phyloP scores from a whole-genome alignment of 2,329 filamentous ascomycete genomes.

The Pleoardoris graminearum region DNA sequence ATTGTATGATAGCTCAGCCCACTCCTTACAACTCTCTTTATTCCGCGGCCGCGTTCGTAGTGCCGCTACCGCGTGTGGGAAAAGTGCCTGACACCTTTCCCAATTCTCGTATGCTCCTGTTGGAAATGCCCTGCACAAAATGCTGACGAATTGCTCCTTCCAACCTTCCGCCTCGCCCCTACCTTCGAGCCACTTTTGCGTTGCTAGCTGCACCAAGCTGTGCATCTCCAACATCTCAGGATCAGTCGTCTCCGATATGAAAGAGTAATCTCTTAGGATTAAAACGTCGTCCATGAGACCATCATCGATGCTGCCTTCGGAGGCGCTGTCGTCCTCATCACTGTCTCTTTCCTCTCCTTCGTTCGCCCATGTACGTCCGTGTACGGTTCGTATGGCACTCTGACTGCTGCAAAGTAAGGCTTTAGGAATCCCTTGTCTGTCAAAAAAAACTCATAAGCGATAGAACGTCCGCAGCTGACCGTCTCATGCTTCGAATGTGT shows the following conservation, averaged over 20 bases:
- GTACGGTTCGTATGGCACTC: not conserved
- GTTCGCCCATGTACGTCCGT: not conserved
- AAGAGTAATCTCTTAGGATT: not conserved
- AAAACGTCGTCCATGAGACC: not conserved
- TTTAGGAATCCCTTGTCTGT: conserved; percentile 22
- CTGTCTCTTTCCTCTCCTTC: not conserved
- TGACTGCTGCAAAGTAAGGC: conserved; percentile 36
- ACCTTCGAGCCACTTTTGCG: conserved; percentile 18
- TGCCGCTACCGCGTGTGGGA: conserved; percentile 34
- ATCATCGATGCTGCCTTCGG: too few species aligned
- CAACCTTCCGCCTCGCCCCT: conserved; percentile 30
- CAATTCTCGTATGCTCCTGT: conserved; percentile 36
- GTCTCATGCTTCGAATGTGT: conserved; percentile 34
- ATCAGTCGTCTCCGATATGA: not conserved
- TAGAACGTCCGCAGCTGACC: conserved; percentile 18
- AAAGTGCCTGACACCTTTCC: conserved; percentile 36
- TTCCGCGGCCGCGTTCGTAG: too few species aligned
- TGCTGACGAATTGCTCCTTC: conserved; percentile 33
- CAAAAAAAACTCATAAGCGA: conserved; percentile 21
- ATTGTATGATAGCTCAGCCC: not conserved
- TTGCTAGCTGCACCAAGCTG: conserved; percentile 46
- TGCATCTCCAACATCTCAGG: not conserved
- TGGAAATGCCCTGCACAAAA: conserved; percentile 34
- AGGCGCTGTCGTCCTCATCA: too few species aligned
- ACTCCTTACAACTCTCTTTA: not conserved